A percentile compares a stretch with the other conserved stretches of the same genome.
Conservation (phyloP, 1,284 basidiomycete genomes). For the Cystobasidiaceae sp. region DNA sequence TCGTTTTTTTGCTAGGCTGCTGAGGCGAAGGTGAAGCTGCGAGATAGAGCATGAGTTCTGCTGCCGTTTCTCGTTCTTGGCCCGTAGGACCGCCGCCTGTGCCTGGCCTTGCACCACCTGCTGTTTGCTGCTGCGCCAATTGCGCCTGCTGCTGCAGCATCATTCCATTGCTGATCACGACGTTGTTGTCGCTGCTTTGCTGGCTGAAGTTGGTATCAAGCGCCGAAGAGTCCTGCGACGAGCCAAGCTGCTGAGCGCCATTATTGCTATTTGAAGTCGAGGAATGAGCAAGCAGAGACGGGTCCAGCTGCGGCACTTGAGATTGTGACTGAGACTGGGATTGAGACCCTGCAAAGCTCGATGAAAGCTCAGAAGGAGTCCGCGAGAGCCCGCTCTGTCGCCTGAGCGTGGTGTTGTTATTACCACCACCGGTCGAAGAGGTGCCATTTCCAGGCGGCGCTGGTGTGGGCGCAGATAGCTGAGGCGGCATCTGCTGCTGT, state of each 20-base stretch:
- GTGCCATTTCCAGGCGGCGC: neutral
- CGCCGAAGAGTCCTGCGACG: constrained; percentile 23
- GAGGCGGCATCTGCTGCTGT: neutral
- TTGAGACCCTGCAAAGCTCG: neutral
- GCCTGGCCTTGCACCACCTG: neutral
- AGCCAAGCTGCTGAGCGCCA: neutral
- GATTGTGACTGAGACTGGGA: too few species aligned
- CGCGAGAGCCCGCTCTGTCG: constrained; percentile 8
- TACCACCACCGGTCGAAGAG: neutral
- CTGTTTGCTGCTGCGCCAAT: neutral
- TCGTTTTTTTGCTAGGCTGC: constrained; percentile 24
- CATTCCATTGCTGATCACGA: neutral
- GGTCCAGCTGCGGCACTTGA: too few species aligned
- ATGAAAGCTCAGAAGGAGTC: constrained; percentile 8
- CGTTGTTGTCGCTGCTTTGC: neutral
- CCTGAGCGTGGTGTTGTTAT: neutral
- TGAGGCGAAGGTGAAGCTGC: constrained; percentile 38
- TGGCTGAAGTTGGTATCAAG: constrained; percentile 18
- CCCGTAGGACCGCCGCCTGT: constrained; percentile 8
- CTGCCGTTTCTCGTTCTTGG: constrained; percentile 33
- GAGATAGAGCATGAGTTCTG: constrained; percentile 43
- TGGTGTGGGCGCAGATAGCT: neutral
- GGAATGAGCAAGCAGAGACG: constrained; percentile 11
- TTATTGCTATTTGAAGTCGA: neutral
- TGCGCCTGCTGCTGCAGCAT: neutral